A percentile compares a stretch with the other conserved stretches of the same genome.
phyloP scores from a whole-genome alignment of 2,329 filamentous ascomycete genomes.

The Cladosporium sp. region DNA sequence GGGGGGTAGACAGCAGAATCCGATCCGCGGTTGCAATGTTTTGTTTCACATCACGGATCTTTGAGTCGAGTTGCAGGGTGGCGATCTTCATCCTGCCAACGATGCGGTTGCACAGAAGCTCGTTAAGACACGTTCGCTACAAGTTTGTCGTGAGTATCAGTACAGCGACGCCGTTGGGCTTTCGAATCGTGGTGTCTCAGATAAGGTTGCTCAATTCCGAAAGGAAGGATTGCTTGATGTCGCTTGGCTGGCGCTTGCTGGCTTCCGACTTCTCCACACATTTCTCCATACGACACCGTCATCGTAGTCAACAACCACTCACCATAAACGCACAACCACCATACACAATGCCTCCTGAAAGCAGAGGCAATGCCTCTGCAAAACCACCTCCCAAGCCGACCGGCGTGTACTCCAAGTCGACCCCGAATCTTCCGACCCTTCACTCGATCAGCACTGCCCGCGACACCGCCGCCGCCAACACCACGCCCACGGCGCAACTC shows the following conservation, averaged over 20 bases:
- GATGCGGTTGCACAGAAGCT: too few relatives aligned
- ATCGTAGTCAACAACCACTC: background rate
- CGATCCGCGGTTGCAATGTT: conserved; percentile 66
- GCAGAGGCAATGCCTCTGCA: conserved; percentile 33
- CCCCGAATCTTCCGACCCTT: conserved; percentile 44
- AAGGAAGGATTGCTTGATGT: background rate
- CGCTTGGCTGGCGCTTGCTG: background rate
- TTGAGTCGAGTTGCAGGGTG: conserved; percentile 68
- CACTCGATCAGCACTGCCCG: conserved; percentile 25
- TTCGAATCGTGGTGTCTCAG: too few relatives aligned
- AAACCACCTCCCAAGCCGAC: conserved; percentile 28
- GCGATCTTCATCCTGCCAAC: conserved; percentile 56
- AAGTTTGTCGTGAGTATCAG: background rate
- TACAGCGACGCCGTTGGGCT: too few relatives aligned
- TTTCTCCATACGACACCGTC: background rate
- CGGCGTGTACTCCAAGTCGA: conserved; percentile 44
- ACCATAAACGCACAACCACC: background rate
- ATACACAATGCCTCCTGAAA: conserved; percentile 38
- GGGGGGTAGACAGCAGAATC: conserved; percentile 49
- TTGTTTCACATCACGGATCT: conserved; percentile 64
- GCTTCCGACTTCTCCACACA: background rate
- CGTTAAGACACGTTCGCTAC: background rate
- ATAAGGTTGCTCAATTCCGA: too few relatives aligned
- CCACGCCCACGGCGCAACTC: conserved; percentile 13
- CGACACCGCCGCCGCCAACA: conserved; percentile 16